Conservation (phyloP, 2,329 filamentous ascomycete genomes). For the Aspergillus phoenicis region DNA sequence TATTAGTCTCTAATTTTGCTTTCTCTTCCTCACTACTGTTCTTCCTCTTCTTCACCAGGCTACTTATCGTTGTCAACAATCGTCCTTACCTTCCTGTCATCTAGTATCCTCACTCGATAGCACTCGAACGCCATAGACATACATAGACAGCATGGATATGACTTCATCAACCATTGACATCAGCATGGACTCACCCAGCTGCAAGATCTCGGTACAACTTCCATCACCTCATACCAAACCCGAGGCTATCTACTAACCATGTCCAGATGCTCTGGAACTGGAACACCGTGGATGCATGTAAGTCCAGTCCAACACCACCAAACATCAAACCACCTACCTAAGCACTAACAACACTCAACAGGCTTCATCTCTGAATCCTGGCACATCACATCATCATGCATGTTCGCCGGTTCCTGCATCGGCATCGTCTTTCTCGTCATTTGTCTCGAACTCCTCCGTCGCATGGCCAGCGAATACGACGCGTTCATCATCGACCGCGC, state of each 20-base stretch:
- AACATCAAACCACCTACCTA: background rate
- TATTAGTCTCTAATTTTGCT: too few species aligned
- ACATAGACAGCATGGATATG: conserved; percentile 10
- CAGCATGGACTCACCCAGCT: conserved; percentile 38
- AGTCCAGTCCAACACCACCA: background rate
- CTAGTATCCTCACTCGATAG: background rate
- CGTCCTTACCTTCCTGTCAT: background rate
- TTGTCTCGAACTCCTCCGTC: conserved; percentile 70
- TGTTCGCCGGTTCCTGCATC: conserved; percentile 80
- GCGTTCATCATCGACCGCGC: conserved; percentile 61
- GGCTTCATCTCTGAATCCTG: conserved; percentile 70
- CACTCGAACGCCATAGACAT: background rate
- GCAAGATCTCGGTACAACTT: conserved; percentile 30
- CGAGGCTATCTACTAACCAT: background rate
- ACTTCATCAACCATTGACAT: conserved; percentile 9
- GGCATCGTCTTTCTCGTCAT: conserved; percentile 75
- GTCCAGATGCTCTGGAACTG: conserved; percentile 36
- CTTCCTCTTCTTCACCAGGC: too few species aligned
- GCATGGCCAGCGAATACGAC: conserved; percentile 72
- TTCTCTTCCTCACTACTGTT: too few species aligned
- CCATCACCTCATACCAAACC: background rate
- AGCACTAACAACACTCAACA: conserved; percentile 18
- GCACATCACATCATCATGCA: conserved; percentile 68
- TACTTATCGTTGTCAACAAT: too few species aligned
- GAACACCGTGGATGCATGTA: conserved; percentile 32